Evolutionary conservation across 2,329 filamentous ascomycete genomes (phyloP), one percentile per base, ranked within the genome.

Genomic region (Emergomyces orientalis): DNA sequence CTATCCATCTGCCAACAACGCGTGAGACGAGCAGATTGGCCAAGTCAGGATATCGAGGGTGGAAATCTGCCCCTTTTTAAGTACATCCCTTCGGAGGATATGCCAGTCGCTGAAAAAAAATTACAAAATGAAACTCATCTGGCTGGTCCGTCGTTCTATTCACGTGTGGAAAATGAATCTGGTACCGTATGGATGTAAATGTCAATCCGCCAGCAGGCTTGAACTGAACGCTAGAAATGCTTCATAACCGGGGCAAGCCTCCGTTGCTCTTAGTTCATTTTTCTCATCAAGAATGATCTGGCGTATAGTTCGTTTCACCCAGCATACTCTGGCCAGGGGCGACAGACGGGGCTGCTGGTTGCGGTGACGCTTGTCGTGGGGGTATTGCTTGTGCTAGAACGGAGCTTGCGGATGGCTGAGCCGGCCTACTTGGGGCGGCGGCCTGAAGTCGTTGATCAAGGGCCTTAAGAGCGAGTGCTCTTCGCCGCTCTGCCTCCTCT

Each of bases 361-460:
- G 81, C 22, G 71, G 63, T 62, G 70, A 70, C n/a, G 65, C 66
- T 57, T 70, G 77, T 79, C 1, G 73, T 30, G 72, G 68, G 4
- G 74, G 67, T 66, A 66, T 76, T 67, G 65, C 78, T 9, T 78
- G 73, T 32, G 72, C 68, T 2, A 74, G 67, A 66, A 66, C 76
- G 67, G 65, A 78, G 54, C 60, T 74, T 45, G 72, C 62, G 6
- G 73, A 63, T 14, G 72, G 67, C 62, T 67, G 75, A 63, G 77
- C 73, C 34, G 78, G 73, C 56, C 82, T 77, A 64, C 76, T 82
- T 41, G 80, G 81, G 19, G 89, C 88, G 3, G 91, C 91, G n/a
- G 90, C 89, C 74, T 94, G 89, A 60, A 99, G 80, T 67, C 94
- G 84, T 77, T 97, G 91, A 75, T 99, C 94, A 62, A 99, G 79